Conservation (phyloP, 495 filamentous ascomycete genomes). For the Aspergillus sparsus region DNA sequence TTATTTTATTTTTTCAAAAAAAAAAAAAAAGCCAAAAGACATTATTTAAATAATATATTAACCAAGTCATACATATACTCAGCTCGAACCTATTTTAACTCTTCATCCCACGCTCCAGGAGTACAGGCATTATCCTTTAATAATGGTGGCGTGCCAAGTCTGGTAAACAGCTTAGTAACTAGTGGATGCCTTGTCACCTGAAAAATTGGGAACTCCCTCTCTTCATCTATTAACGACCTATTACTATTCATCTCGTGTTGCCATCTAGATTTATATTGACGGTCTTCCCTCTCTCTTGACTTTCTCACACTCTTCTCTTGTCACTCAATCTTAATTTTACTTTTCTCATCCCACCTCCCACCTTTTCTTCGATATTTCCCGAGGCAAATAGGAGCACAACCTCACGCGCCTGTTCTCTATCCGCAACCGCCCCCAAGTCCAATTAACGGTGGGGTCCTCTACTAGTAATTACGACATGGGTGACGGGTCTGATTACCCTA, state of each 20-base stretch:
- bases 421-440: conserved; percentile 26
- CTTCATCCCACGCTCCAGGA: not conserved
- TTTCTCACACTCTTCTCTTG: not conserved
- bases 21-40: too few species aligned
- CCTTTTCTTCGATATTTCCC: conserved; percentile 1
- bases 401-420: not conserved
- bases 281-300: conserved; percentile 9
- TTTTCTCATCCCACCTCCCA: conserved; percentile 6
- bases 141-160: conserved; percentile 27
- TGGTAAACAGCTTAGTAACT: conserved; percentile 20
- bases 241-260: conserved; percentile 17
- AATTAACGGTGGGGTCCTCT: conserved; percentile 39
- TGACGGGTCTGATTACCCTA: conserved; percentile 54
- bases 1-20: too few species aligned
- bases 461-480: conserved; percentile 42
- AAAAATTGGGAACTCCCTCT: conserved; percentile 35
- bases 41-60: too few species aligned
- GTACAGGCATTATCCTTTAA: conserved; percentile 4
- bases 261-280: conserved; percentile 22
- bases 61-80: too few species aligned
- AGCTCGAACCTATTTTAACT: too few species aligned
- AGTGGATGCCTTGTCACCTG: conserved; percentile 36
- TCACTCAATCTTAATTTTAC: not conserved
- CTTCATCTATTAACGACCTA: conserved; percentile 20
- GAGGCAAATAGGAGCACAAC: conserved; percentile 13